Base-by-base conservation (phyloP, 1,139 yeast genomes). In the Meyerozyma smithsonii region DNA sequence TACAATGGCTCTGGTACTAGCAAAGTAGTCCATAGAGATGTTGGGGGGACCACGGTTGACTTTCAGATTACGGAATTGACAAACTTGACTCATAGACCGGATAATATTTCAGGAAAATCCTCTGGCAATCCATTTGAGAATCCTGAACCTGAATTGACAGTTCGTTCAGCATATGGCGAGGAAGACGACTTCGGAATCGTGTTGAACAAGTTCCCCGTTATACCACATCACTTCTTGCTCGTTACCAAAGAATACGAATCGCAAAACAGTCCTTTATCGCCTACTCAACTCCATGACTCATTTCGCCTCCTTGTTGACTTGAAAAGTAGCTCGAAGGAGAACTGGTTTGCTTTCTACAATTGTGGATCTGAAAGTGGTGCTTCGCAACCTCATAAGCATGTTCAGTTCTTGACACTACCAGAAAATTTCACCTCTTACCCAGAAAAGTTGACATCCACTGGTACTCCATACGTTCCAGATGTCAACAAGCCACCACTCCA, bases 341-440 rank as follows among this genome's bases (percentile, higher is more conserved):
- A 60, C 46, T 66, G 72, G 73, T 70, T 90, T 59, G 92, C 88
- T 0, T 90, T 92, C 60, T 92, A 79, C 71, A 92, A 92, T 58
- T 81, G 89, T 56, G 97, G 97, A 4, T 79, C 79, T 19, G 73
- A 80, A 51, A 81, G 95, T 48, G 98, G 97, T 1, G 96, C 96
- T 7, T 87, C 96, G 0, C 94, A 89, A 52, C 84, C 88, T 37
- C 98, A 92, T 63, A 87, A 87, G 54, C 98, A 92, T 62, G 62
- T 90, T 45, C 98, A 92, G 61, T 81, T 90, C 59, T 68, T 92
- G 73, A 72, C 79, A 26, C 64, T 86, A 35, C 95, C 96, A 2
- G 58, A 62, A 8, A 62, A 70, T 26, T 82, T 80, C 55, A 59
- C 57, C 1, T 75, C 87, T 3, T 83, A 75, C 57, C 86, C 89